Percentiles rank a stretch among this genome's conserved stretches.
These are phyloP conservation scores for Staphylotrichum longicolle DNA, from an alignment of 495 filamentous ascomycete genomes.

Conservation along the genomic window DNA sequence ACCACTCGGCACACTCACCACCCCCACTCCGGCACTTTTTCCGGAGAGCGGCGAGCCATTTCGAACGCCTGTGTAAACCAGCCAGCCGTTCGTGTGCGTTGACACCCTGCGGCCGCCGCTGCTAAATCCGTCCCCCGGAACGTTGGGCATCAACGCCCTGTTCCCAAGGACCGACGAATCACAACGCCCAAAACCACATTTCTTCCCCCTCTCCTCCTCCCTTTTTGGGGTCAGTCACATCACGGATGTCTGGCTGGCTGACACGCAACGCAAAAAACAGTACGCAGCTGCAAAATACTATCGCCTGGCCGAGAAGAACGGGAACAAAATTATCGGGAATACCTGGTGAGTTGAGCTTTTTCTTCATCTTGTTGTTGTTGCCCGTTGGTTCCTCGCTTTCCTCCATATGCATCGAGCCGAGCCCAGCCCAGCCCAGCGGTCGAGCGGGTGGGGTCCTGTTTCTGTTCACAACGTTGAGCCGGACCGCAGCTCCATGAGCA, in stretches of 20 bases:
- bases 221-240: slow-evolving; percentile 29
- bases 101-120: not conserved
- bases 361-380: slow-evolving; percentile 3
- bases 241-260: slow-evolving; percentile 38
- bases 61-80: too few species aligned
- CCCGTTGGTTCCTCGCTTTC: slow-evolving; percentile 21
- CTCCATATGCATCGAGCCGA: too few species aligned
- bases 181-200: slow-evolving; percentile 2
- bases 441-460: too few species aligned
- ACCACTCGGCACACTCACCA: too few species aligned
- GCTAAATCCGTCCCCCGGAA: slow-evolving; percentile 1
- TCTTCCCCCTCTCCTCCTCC: not conserved
- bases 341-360: slow-evolving; percentile 70
- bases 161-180: not conserved
- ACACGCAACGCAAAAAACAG: slow-evolving; percentile 46
- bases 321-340: slow-evolving; percentile 88
- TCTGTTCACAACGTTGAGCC: too few species aligned
- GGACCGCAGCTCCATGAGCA: too few species aligned
- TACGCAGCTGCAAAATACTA: slow-evolving; percentile 89
- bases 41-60: too few species aligned
- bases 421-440: too few species aligned
- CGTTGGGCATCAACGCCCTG: slow-evolving; percentile 18
- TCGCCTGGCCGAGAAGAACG: slow-evolving; percentile 83
- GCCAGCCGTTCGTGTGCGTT: too few species aligned
- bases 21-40: too few species aligned